These are phyloP conservation scores for Galeopsis tetrahit DNA, from an alignment of 257 asterid species.

Conservation along the genomic window DNA sequence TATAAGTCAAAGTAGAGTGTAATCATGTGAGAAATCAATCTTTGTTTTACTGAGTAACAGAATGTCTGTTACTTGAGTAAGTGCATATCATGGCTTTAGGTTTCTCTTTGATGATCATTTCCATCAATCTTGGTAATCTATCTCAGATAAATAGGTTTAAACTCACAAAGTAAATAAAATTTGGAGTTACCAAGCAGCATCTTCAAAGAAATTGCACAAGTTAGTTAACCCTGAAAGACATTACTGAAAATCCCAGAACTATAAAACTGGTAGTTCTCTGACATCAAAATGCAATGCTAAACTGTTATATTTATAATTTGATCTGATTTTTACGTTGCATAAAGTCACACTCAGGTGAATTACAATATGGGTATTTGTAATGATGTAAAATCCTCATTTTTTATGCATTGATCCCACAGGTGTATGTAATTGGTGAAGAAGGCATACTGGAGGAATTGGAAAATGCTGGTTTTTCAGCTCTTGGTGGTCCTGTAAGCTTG, in stretches of 20 bases:
- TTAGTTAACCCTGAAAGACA: constrained; percentile 7
- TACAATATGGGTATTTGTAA: neutral
- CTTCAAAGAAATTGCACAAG: neutral
- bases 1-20: neutral
- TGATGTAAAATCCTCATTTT: constrained; percentile 30
- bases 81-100: constrained; percentile 6
- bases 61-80: neutral
- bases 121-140: neutral
- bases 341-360: constrained; percentile 2
- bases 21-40: neutral
- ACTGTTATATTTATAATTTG: constrained; percentile 7
- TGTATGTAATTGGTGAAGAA: constrained; percentile 91
- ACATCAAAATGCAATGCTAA: neutral
- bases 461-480: constrained; percentile 76
- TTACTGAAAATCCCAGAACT: constrained; percentile 19
- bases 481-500: constrained; percentile 91
- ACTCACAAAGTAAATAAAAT: neutral
- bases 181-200: neutral
- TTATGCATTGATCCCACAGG: constrained; percentile 54
- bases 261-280: constrained; percentile 21
- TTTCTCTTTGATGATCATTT: constrained; percentile 12
- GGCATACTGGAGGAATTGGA: constrained; percentile 86
- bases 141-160: neutral
- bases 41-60: constrained; percentile 11
- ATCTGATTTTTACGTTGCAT: neutral